A percentile compares a stretch with the other conserved stretches of the same genome.
phyloP scores from a whole-genome alignment of 495 filamentous ascomycete species.

The Baudoinia panamericana region DNA sequence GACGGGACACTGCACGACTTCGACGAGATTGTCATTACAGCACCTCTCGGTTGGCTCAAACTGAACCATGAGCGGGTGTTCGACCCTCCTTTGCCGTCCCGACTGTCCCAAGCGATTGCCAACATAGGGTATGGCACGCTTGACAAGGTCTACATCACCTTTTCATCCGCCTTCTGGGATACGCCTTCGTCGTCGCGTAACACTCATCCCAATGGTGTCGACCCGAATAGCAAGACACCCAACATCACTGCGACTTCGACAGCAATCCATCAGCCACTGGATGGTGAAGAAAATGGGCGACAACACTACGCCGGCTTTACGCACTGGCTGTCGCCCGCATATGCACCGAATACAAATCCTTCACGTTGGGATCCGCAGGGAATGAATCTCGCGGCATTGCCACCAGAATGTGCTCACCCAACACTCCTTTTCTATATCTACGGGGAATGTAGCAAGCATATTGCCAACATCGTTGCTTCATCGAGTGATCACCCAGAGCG shows the following conservation, averaged over 20 bases:
- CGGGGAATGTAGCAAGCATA: conserved; percentile 43
- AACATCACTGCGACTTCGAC: conserved; percentile 26
- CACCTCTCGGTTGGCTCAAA: conserved; percentile 83
- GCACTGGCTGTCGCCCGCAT: conserved; percentile 53
- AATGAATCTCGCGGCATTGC: conserved; percentile 62
- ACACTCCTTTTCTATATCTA: conserved; percentile 89
- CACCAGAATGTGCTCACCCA: conserved; percentile 49
- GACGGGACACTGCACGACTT: conserved; percentile 44
- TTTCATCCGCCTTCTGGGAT: conserved; percentile 60
- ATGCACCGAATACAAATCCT: conserved; percentile 49
- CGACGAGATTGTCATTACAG: conserved; percentile 76
- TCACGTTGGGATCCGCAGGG: conserved; percentile 62
- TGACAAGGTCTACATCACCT: conserved; percentile 86
- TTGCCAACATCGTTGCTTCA: conserved; percentile 37
- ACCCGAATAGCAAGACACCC: conserved; percentile 13
- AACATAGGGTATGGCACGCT: conserved; percentile 74
- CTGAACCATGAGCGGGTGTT: conserved; percentile 58
- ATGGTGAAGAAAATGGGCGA: conserved; percentile 1
- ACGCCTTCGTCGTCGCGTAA: neutral
- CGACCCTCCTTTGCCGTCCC: conserved; percentile 50
- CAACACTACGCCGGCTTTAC: conserved; percentile 44
- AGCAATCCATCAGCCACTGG: conserved; percentile 23
- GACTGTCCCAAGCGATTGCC: conserved; percentile 57
- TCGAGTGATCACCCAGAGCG: conserved; percentile 31
- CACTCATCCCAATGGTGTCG: neutral